Evolutionary conservation across 495 filamentous ascomycete species (phyloP), one percentile per base, ranked within the genome.

Genomic region (Staphylotrichum longicolle): DNA sequence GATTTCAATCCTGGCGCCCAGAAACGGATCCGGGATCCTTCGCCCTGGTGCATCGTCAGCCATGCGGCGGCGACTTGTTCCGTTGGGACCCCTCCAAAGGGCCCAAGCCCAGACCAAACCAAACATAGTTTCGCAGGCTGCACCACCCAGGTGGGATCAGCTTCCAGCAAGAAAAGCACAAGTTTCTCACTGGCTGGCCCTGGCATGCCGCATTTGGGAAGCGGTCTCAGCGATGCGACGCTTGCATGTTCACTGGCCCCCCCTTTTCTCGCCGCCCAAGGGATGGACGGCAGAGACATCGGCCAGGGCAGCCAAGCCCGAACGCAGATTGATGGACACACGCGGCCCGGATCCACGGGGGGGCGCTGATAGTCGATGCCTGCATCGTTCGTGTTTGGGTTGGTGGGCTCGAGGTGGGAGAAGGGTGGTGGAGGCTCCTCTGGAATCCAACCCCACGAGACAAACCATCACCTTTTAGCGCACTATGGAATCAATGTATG

Each of bases 121-220:
- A 58, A 54, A 63, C 61, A 44, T 49, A 46, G 55, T 55, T 63
- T 50, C 62, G 56, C 35, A 51, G 33, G 30, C 45, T 63, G 48
- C 61, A 58, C 54, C 42, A 52, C 37, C 49, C 48, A 53, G 49
- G 58, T 41, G 30, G 58, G 58, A 42, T 42, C 47, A 50, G 39
- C 42, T 44, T 42, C 57, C 57, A 51, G 44, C 57, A 46, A 41
- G 32, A 30, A 15, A 57, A 37, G 4, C 46, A 14, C 37, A 10
- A 39, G 37, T 9, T 39, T 53, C 48, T 60, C 14, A 49, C 57
- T 57, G 44, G 44, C 46, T 41, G 34, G 12, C 20, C 9, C 37
- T 5, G 9, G 34, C 42, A 27, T 41, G 8, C 37, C 37, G 49
- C 57, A 60, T 53, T 45, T 48, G 14, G 39, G 10, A 7, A 41